These are phyloP conservation scores for Gentiana macrophylla DNA, from an alignment of 257 asterid genomes.

Conservation along the genomic window DNA sequence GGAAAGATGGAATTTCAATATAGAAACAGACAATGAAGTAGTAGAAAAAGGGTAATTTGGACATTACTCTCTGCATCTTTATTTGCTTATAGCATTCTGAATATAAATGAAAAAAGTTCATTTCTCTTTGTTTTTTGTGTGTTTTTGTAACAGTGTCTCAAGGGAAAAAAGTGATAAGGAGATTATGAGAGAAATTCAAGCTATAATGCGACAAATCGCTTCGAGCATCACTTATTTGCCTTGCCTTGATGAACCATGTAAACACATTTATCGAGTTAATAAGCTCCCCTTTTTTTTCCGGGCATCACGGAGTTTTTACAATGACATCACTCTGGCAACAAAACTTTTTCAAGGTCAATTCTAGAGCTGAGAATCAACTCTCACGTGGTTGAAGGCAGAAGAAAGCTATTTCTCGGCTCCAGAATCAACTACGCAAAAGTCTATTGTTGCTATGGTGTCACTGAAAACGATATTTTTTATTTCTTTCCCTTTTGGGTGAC, in stretches of 20 bases:
- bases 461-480: too few species aligned
- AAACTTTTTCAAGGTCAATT: too few species aligned
- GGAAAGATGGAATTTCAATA: constrained; percentile 96
- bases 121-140: not conserved
- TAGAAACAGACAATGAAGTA: constrained; percentile 74
- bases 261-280: constrained; percentile 5
- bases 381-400: too few species aligned
- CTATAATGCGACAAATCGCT: constrained; percentile 93
- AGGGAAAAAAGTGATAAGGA: constrained; percentile 93
- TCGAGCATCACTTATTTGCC: constrained; percentile 96
- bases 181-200: constrained; percentile 96
- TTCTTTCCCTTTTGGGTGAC: too few species aligned
- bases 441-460: too few species aligned
- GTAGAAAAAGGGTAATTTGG: constrained; percentile 71
- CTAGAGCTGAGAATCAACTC: too few species aligned
- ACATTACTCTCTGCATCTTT: not conserved
- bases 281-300: too few species aligned
- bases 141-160: constrained; percentile 35
- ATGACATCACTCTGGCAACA: too few species aligned
- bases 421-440: too few species aligned
- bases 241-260: constrained; percentile 91
- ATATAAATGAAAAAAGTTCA: not conserved
- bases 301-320: too few species aligned
- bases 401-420: too few species aligned
- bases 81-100: not conserved